Evolutionary conservation across 2,329 filamentous ascomycete genomes (phyloP).

Genomic region (Escovopsis sp.): DNA sequence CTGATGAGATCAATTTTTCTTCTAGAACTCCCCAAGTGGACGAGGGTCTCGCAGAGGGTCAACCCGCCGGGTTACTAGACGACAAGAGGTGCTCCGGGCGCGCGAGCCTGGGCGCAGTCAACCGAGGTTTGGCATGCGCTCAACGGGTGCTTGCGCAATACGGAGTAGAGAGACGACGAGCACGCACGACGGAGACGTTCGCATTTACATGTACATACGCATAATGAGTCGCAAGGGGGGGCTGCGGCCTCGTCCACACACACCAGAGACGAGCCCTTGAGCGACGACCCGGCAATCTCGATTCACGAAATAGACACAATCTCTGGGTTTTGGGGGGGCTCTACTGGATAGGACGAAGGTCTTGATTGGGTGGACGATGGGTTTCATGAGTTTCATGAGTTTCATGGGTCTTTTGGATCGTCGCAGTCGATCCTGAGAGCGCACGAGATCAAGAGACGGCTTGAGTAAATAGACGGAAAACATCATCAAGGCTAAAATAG

Average conservation of each 20-base stretch:
- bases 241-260: too few species aligned
- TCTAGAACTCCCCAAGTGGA: constrained; percentile 79
- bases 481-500: background rate
- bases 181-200: too few species aligned
- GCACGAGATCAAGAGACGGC: background rate
- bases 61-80: constrained; percentile 85
- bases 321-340: constrained; percentile 1
- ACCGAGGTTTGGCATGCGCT: background rate
- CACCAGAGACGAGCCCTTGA: too few species aligned
- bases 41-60: constrained; percentile 79
- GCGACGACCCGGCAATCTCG: too few species aligned
- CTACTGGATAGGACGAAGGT: constrained; percentile 17
- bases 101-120: background rate
- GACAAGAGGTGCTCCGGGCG: constrained; percentile 1
- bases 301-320: too few species aligned
- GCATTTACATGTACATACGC: too few species aligned
- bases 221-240: background rate
- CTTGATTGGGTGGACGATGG: constrained; percentile 2
- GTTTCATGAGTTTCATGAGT: too few species aligned
- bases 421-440: constrained; percentile 2
- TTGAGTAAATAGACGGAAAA: background rate
- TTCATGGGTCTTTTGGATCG: background rate
- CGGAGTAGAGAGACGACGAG: background rate
- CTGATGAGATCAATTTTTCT: too few species aligned
- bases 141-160: too few species aligned